Evolutionary conservation across 148 eudicot genomes (phyloP), one percentile per base, ranked within the genome.

Genomic region (Arbutus unedo): DNA sequence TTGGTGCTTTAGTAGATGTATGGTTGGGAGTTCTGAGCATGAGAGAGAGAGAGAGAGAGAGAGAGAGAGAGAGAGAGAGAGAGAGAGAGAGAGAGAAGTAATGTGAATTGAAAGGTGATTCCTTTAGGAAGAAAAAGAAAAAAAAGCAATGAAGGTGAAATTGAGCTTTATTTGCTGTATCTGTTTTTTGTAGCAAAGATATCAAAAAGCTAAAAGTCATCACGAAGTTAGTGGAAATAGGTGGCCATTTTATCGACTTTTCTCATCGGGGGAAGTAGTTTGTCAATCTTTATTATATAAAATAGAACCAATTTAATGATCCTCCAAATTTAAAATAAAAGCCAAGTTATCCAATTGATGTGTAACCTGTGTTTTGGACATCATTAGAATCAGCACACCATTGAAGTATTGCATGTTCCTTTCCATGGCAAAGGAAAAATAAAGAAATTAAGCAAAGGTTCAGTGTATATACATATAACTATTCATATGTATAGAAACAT

Each of bases 51-150:
- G n/a, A n/a, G n/a, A n/a, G n/a, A n/a, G n/a, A n/a, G n/a, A n/a
- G n/a, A 57, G 9, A 59, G 80, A 64, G 70, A 64, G 56, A 77
- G 50, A 76, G 79, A 76, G 16, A 56, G 79, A 59, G 64, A 59
- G 16, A 56, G 67, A 77, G 66, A 56, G 50, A 43, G 64, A 56
- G 64, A n/a, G 51, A 5, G 48, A 6, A 8, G 71, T 2, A 23
- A 11, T 16, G 15, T 4, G 49, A 18, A 60, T 59, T 23, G n/a
- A 59, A 78, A 53, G 70, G 81, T 59, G 79, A 76, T 50, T 76
- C 44, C 68, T 48, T 59, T 78, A 57, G 1, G 25, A 13, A 56
- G 16, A 6, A 59, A 77, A 60, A 78, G 53, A 57, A 59, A 78
- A 19, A 5, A 44, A 74, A 74, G 54, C 38, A 59, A 78, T 21